A percentile compares a stretch with the other conserved stretches of the same genome.
Evolutionary conservation across 1,139 yeast species (phyloP).

Genomic region (Zygosaccharomyces pseudobailii): DNA sequence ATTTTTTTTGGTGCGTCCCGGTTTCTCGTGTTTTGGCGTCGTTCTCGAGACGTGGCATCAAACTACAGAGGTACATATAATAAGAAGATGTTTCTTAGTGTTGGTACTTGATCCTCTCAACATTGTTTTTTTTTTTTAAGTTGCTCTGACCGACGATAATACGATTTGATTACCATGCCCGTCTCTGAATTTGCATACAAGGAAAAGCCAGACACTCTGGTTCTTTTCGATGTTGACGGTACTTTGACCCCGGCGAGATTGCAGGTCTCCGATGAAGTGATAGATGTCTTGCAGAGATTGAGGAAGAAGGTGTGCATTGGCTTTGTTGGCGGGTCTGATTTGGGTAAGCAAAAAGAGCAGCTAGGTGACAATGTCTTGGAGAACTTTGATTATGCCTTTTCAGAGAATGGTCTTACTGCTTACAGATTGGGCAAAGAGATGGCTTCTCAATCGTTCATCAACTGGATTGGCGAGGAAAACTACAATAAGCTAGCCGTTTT

Average conservation of each 20-base stretch:
- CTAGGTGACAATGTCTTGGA: conserved; percentile 72
- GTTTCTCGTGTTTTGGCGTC: neutral
- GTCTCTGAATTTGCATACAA: conserved; percentile 38
- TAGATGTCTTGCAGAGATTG: conserved; percentile 59
- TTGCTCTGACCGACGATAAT: neutral
- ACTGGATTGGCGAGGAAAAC: conserved; percentile 93
- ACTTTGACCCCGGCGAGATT: conserved; percentile 97
- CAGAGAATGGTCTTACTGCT: conserved; percentile 97
- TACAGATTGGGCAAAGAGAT: conserved; percentile 83
- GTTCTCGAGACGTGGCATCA: neutral
- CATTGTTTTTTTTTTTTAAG: neutral
- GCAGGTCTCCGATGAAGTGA: conserved; percentile 74
- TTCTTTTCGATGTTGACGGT: conserved; percentile 96
- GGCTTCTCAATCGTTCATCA: conserved; percentile 88
- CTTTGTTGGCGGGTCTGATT: conserved; percentile 97
- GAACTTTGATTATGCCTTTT: conserved; percentile 91
- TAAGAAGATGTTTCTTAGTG: neutral
- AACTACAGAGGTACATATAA: neutral
- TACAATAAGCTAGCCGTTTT: conserved; percentile 85
- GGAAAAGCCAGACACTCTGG: conserved; percentile 45
- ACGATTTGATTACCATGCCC: conserved; percentile 23
- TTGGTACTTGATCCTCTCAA: neutral
- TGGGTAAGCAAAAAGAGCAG: conserved; percentile 92
- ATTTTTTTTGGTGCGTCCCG: neutral
- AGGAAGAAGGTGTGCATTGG: conserved; percentile 93